These are phyloP conservation scores for Coniosporium tulheliwenetii DNA, from an alignment of 2,329 filamentous ascomycete species.

Conservation along the genomic window DNA sequence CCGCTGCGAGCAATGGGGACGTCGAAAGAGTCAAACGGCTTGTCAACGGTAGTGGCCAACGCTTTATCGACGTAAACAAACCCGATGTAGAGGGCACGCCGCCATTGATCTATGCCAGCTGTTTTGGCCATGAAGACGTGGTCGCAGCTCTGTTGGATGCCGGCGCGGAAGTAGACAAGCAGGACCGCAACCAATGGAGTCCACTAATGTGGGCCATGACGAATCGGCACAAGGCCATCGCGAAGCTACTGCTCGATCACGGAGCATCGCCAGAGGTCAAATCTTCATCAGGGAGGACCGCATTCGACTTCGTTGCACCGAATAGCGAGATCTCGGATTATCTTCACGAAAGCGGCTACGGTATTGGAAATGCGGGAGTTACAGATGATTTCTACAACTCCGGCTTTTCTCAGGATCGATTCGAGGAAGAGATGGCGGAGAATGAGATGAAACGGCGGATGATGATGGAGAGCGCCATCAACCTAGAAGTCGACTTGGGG, in stretches of 20 bases:
- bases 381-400: constrained; percentile 87
- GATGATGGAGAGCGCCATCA: constrained; percentile 98
- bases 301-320: constrained; percentile 87
- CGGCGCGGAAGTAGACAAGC: constrained; percentile 77
- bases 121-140: constrained; percentile 87
- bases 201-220: constrained; percentile 99
- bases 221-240: constrained; percentile 90
- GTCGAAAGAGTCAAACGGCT: constrained; percentile 64
- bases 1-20: constrained; percentile 95
- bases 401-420: constrained; percentile 81
- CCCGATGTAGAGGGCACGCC: constrained; percentile 90
- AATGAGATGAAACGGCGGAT: constrained; percentile 89
- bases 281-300: constrained; percentile 83
- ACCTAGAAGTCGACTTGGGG: constrained; percentile 88
- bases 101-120: constrained; percentile 94
- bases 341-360: constrained; percentile 85
- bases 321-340: constrained; percentile 96
- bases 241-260: constrained; percentile 80
- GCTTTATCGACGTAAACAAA: constrained; percentile 70
- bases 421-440: constrained; percentile 95
- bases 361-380: constrained; percentile 64
- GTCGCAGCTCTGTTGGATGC: constrained; percentile 72
- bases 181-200: constrained; percentile 95
- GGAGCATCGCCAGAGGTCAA: constrained; percentile 93
- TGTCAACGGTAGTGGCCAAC: constrained; percentile 55